phyloP scores from a whole-genome alignment of 1,284 basidiomycete genomes.

The Papiliotrema flavescens region DNA sequence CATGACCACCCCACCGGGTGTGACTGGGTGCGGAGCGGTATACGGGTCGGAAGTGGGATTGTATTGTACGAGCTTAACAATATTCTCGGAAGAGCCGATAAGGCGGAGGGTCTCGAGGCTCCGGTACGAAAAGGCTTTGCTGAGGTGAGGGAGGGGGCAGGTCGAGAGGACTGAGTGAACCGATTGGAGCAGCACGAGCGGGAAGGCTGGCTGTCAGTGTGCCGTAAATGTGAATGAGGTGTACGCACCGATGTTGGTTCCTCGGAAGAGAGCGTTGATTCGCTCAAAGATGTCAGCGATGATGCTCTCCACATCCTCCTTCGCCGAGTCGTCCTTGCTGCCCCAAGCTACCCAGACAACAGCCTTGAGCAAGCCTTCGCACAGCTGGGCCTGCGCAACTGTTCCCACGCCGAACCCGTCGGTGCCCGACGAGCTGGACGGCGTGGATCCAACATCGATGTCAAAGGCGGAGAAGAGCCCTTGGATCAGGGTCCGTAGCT shows the following conservation, averaged over 20 bases:
- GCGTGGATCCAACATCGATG: slow-evolving; percentile 8
- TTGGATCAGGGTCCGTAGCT: slow-evolving; percentile 25
- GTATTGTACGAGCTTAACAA: slow-evolving; percentile 29
- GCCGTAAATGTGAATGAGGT: background rate
- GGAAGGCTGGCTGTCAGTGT: slow-evolving; percentile 18
- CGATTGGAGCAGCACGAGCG: slow-evolving; percentile 26
- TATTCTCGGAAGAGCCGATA: slow-evolving; percentile 26
- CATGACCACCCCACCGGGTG: slow-evolving; percentile 31
- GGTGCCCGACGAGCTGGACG: slow-evolving; percentile 8
- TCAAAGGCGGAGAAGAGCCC: slow-evolving; percentile 25
- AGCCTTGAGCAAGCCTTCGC: slow-evolving; percentile 32
- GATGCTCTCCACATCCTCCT: slow-evolving; percentile 13
- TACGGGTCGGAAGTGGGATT: slow-evolving; percentile 15
- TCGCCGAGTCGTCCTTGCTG: slow-evolving; percentile 5
- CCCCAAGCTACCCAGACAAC: slow-evolving; percentile 39
- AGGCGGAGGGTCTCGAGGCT: slow-evolving; percentile 18
- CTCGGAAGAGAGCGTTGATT: background rate
- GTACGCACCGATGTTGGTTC: slow-evolving; percentile 11
- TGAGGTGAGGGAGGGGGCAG: slow-evolving; percentile 26
- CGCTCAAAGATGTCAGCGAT: background rate
- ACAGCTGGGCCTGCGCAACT: slow-evolving; percentile 26
- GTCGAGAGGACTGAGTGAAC: slow-evolving; percentile 26
- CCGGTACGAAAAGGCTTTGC: slow-evolving; percentile 10
- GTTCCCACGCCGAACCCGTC: slow-evolving; percentile 15
- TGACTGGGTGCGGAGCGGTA: slow-evolving; percentile 29